phyloP scores from a whole-genome alignment of 768 basidiomycete genomes.

The Boletus rubropictus region DNA sequence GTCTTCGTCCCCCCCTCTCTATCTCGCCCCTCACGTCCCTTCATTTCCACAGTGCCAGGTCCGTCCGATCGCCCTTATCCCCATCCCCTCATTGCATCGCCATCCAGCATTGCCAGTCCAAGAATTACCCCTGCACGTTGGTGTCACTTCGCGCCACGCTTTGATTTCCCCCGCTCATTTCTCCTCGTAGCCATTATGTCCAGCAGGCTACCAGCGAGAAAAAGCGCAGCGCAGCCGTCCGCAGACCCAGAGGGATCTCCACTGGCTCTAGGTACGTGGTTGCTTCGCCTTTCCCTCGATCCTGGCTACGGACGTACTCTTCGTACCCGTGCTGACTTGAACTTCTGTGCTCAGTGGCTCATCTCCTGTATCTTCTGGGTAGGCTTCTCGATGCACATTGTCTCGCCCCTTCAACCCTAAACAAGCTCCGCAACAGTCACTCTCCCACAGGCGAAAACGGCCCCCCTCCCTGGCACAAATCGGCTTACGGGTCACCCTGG shows the following conservation, averaged over 20 bases:
- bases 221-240: conserved; percentile 56
- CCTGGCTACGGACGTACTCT: conserved; percentile 20
- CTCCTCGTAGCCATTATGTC: conserved; percentile 55
- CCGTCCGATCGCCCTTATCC: conserved; percentile 19
- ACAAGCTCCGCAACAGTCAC: conserved; percentile 26
- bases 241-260: conserved; percentile 63
- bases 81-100: conserved; percentile 9
- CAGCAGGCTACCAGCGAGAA: conserved; percentile 84
- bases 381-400: conserved; percentile 34
- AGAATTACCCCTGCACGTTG: conserved; percentile 91
- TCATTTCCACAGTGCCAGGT: conserved; percentile 58
- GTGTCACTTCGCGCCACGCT: conserved; percentile 31
- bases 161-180: conserved; percentile 16
- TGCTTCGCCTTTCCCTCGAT: conserved; percentile 1
- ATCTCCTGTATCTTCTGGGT: conserved; percentile 33
- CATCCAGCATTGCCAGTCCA: conserved; percentile 71
- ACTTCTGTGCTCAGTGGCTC: conserved; percentile 13
- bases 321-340: conserved; percentile 27
- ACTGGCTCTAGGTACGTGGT: conserved; percentile 41
- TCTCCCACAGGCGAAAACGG: conserved; percentile 25
- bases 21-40: conserved; percentile 9
- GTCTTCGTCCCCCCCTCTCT: conserved; percentile 18
- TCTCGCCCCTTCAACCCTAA: conserved; percentile 21
- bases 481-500: conserved; percentile 24
- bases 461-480: conserved; percentile 27